Evolutionary conservation across 352 stramenopile species (phyloP).

Genomic region (Pythium graminicola): DNA sequence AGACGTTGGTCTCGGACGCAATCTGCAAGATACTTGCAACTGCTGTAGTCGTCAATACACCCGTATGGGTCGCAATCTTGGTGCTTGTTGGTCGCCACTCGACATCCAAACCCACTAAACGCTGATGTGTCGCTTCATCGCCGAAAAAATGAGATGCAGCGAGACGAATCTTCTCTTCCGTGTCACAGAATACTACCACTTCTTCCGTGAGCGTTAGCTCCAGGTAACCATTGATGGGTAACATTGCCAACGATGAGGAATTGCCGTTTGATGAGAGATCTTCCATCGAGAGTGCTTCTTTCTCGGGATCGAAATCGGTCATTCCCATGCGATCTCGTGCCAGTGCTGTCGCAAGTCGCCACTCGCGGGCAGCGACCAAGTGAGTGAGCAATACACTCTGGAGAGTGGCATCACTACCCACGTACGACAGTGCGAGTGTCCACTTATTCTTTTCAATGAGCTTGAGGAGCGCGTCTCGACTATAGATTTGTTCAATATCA

Average conservation of each 20-base stretch:
- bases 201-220: slow-evolving; percentile 20
- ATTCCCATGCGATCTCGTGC: slow-evolving; percentile 30
- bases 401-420: slow-evolving; percentile 42
- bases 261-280: neutral
- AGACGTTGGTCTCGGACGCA: slow-evolving; percentile 33
- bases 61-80: slow-evolving; percentile 23
- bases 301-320: slow-evolving; percentile 32
- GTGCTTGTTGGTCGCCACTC: slow-evolving; percentile 50
- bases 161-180: slow-evolving; percentile 18
- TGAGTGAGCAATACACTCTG: slow-evolving; percentile 44
- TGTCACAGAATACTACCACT: slow-evolving; percentile 38
- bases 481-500: slow-evolving; percentile 62
- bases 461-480: slow-evolving; percentile 41
- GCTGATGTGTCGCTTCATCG: neutral
- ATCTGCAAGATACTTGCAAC: slow-evolving; percentile 65
- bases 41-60: slow-evolving; percentile 19
- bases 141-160: slow-evolving; percentile 20
- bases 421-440: slow-evolving; percentile 56
- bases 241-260: slow-evolving; percentile 8
- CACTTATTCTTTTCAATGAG: slow-evolving; percentile 62
- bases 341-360: slow-evolving; percentile 24
- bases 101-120: slow-evolving; percentile 50
- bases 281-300: slow-evolving; percentile 2
- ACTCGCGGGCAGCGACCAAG: slow-evolving; percentile 32
- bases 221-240: slow-evolving; percentile 29